Evolutionary conservation across 2,329 filamentous ascomycete genomes (phyloP).

Genomic region (Neonectria sp.): DNA sequence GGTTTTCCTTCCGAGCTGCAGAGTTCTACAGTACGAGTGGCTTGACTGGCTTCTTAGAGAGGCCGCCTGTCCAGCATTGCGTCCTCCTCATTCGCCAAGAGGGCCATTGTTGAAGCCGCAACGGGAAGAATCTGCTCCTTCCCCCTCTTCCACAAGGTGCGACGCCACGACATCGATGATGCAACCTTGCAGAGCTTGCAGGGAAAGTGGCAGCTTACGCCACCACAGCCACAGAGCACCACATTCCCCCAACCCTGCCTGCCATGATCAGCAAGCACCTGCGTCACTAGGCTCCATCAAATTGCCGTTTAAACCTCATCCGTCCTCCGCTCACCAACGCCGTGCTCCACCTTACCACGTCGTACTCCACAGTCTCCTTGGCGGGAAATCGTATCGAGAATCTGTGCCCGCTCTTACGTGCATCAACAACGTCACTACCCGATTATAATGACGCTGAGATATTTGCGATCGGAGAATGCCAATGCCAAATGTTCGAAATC

Average conservation of each 20-base stretch:
- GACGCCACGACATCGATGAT: slow-evolving; percentile 36
- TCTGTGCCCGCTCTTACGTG: slow-evolving; percentile 13
- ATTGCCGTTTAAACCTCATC: background rate
- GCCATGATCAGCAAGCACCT: slow-evolving; percentile 21
- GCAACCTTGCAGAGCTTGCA: slow-evolving; percentile 25
- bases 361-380: slow-evolving; percentile 42
- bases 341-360: slow-evolving; percentile 23
- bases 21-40: slow-evolving; percentile 33
- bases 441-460: slow-evolving; percentile 43
- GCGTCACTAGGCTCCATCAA: slow-evolving; percentile 30
- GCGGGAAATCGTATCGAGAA: slow-evolving; percentile 26
- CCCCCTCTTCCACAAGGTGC: slow-evolving; percentile 7
- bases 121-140: slow-evolving; percentile 3
- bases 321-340: background rate
- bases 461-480: slow-evolving; percentile 24
- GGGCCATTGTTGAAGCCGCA: background rate
- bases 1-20: slow-evolving; percentile 24
- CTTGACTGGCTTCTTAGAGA: background rate
- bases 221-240: slow-evolving; percentile 44
- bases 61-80: background rate
- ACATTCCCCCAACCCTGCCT: slow-evolving; percentile 34
- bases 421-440: slow-evolving; percentile 46
- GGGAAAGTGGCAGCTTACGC: slow-evolving; percentile 41
- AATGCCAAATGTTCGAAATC: background rate
- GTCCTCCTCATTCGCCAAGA: slow-evolving; percentile 1